Base-by-base conservation (phyloP, 345 rosid species). In the Pelargonium nanum region DNA sequence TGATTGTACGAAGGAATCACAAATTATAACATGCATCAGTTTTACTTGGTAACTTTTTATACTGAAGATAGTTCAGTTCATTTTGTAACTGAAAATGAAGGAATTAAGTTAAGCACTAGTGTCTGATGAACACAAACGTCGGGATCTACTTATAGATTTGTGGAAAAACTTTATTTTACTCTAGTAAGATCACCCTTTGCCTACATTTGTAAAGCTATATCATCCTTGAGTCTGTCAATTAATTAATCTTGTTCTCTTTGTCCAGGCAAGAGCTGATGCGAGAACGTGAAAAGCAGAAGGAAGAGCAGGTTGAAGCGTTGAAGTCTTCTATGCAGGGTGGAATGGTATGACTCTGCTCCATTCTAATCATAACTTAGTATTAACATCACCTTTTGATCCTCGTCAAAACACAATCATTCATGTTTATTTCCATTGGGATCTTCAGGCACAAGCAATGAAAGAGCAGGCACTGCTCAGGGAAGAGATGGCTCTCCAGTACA, bases 391-490 rank as follows among this genome's bases (percentile, higher is more conserved):
- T 56, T 65, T n/a, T 40, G 51, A 10, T 20, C 52, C 13, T 57
- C 62, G 4, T 28, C 4, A 28, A 28, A 45, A 53, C 7, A 53
- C 20, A 19, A 19, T 13, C 45, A 15, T 21, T 21, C 24, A 24
- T 17, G 19, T 55, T 24, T 23, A 28, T 63, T 52, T 22, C n/a
- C 19, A 30, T 55, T 22, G 52, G 45, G 64, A 63, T 74, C 53
- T 64, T 20, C 70, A 91, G 97, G 97, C 96, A 19, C 91, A 91
- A 77, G 97, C 91, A 57, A 91, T 87, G 97, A 93, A 85, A 74
- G 96, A 93, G 53, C 98, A 92, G 77, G 95, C 97, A 62, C 88
- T 65, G 53, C 78, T 93, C 59, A 78, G 75, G 72, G 97, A 93
- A 75, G 99, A 93, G 75, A 93, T 89, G 99, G 94, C 88, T 23